Percentiles rank a stretch among this genome's conserved stretches.
phyloP scores from a whole-genome alignment of 164 flowering plant genomes.

The Umbilicus rupestris region DNA sequence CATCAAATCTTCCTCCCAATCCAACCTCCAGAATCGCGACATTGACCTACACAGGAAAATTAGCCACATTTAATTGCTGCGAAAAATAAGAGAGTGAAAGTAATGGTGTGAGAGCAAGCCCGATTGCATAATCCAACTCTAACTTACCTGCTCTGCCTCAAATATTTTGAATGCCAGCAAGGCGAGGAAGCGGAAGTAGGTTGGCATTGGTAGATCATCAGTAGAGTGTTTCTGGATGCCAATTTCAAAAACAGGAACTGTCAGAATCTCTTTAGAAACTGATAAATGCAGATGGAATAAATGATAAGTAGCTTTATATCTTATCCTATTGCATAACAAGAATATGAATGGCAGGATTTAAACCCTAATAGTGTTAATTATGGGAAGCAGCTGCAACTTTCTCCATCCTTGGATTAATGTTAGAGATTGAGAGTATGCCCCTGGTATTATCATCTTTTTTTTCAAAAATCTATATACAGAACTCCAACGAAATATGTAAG shows the following conservation, averaged over 20 bases:
- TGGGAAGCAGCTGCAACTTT: too few relatives aligned
- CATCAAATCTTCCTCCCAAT: constrained; percentile 89
- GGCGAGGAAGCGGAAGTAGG: constrained; percentile 80
- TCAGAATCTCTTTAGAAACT: background rate
- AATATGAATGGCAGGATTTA: background rate
- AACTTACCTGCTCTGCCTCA: constrained; percentile 71
- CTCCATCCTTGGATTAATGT: too few relatives aligned
- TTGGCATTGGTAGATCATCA: constrained; percentile 85
- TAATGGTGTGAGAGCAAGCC: background rate
- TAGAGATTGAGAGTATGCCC: too few relatives aligned
- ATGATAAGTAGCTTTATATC: background rate
- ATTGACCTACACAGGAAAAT: constrained; percentile 58
- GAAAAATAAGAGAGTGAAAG: background rate
- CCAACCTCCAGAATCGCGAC: constrained; percentile 97
- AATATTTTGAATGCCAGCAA: constrained; percentile 95
- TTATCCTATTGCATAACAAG: background rate
- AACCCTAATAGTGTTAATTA: too few relatives aligned
- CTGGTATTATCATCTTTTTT: background rate
- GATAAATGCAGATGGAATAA: background rate
- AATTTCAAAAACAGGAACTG: background rate
- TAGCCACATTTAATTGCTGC: background rate
- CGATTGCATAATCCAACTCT: background rate
- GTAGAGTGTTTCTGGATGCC: constrained; percentile 48
- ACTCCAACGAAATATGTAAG: too few relatives aligned
- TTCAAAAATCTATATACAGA: background rate